A percentile compares a stretch with the other conserved stretches of the same genome.
Evolutionary conservation across 108 stramenopile species (phyloP).

Genomic region (Cyclotella atomus): DNA sequence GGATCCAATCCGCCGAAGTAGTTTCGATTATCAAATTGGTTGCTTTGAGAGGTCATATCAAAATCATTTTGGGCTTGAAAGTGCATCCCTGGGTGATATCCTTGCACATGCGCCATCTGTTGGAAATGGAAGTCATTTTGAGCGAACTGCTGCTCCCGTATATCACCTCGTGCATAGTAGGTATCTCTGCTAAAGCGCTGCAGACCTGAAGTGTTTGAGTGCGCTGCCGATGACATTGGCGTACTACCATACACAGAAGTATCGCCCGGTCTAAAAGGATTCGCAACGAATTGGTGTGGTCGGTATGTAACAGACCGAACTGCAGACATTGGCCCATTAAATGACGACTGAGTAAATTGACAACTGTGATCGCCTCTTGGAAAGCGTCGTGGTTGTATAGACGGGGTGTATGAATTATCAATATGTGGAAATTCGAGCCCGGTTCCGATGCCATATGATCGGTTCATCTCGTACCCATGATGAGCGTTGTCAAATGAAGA

Average conservation of each 20-base stretch:
- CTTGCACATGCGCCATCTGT: neutral
- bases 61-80: neutral
- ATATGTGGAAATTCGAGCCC: neutral
- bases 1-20: neutral
- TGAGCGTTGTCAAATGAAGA: neutral
- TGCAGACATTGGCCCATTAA: neutral
- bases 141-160: neutral
- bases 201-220: slow-evolving; percentile 4
- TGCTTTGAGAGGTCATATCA: neutral
- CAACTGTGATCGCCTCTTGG: neutral
- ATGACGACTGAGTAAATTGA: neutral
- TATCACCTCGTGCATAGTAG: neutral
- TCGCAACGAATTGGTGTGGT: neutral
- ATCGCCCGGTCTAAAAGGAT: neutral
- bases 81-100: neutral
- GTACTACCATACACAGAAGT: neutral
- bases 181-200: neutral
- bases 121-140: neutral
- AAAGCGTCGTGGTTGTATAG: neutral
- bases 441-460: neutral
- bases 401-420: neutral
- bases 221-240: slow-evolving; percentile 4
- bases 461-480: neutral
- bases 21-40: neutral
- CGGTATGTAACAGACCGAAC: neutral